Evolutionary conservation across 176 grass and related monocot species (phyloP).

Genomic region (Aegilops tauschii): DNA sequence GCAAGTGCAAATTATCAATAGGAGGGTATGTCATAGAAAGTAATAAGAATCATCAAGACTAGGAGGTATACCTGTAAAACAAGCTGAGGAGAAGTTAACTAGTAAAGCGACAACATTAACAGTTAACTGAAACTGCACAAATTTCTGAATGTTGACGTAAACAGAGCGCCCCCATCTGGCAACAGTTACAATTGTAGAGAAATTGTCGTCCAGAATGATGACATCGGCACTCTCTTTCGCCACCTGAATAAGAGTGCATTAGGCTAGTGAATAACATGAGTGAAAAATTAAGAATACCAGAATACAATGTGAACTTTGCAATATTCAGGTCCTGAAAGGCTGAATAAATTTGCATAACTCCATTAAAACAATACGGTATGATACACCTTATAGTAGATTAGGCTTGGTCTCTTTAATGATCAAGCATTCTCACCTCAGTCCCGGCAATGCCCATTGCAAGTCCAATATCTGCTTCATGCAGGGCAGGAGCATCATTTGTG

Average conservation of each 20-base stretch:
- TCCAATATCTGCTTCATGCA: constrained; percentile 99
- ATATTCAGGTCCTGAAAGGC: neutral
- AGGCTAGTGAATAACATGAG: constrained; percentile 8
- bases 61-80: constrained; percentile 67
- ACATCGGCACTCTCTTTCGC: constrained; percentile 99
- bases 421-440: constrained; percentile 66
- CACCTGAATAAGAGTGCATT: constrained; percentile 61
- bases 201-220: constrained; percentile 98
- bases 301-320: constrained; percentile 2
- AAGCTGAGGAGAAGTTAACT: constrained; percentile 94
- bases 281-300: neutral
- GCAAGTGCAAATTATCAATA: constrained; percentile 24
- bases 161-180: constrained; percentile 97
- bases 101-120: constrained; percentile 90
- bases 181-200: constrained; percentile 94
- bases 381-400: neutral
- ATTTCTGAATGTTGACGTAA: constrained; percentile 98
- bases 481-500: constrained; percentile 96
- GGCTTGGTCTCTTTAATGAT: neutral
- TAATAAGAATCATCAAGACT: neutral
- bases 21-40: neutral
- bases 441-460: constrained; percentile 98
- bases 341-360: constrained; percentile 11
- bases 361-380: neutral
- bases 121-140: constrained; percentile 96